A percentile compares a stretch with the other conserved stretches of the same genome.
phyloP scores from a whole-genome alignment of 1,139 yeast genomes.

The Pichia sorboxylosa region DNA sequence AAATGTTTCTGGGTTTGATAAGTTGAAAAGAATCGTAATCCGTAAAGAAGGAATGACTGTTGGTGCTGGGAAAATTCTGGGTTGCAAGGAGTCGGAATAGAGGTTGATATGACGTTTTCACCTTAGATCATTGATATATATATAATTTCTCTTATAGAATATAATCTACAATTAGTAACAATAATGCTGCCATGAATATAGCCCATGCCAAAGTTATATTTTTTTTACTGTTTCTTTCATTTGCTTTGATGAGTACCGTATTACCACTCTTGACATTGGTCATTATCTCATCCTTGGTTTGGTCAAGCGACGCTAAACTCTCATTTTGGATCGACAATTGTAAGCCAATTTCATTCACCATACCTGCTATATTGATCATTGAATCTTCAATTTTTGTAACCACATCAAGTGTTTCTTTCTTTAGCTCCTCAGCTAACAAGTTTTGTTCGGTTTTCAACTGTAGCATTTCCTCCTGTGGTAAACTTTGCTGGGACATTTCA shows the following conservation, averaged over 20 bases:
- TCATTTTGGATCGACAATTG: conserved; percentile 71
- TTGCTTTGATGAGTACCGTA: conserved; percentile 58
- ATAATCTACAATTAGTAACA: conserved; percentile 55
- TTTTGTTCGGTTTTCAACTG: conserved; percentile 63
- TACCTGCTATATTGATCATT: conserved; percentile 65
- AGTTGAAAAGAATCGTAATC: conserved; percentile 70
- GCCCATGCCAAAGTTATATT: conserved; percentile 40
- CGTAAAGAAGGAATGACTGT: conserved; percentile 80
- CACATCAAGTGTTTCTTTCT: conserved; percentile 55
- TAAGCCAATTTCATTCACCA: conserved; percentile 67
- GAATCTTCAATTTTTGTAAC: conserved; percentile 65
- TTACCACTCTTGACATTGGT: conserved; percentile 67
- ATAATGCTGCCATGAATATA: conserved; percentile 51
- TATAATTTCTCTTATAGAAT: conserved; percentile 26
- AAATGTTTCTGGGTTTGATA: conserved; percentile 19
- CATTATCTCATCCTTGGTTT: conserved; percentile 61
- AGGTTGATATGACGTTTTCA: conserved; percentile 1
- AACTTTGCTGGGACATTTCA: conserved; percentile 7
- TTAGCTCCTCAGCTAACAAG: conserved; percentile 49
- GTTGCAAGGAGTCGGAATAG: not conserved
- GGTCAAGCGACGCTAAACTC: conserved; percentile 53
- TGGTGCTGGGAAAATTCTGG: conserved; percentile 67
- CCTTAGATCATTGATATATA: conserved; percentile 1
- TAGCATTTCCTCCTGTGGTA: conserved; percentile 43
- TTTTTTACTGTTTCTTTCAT: conserved; percentile 55